These are phyloP conservation scores for Penicillium sclerotigenum DNA, from an alignment of 2,329 filamentous ascomycete genomes.

Conservation along the genomic window DNA sequence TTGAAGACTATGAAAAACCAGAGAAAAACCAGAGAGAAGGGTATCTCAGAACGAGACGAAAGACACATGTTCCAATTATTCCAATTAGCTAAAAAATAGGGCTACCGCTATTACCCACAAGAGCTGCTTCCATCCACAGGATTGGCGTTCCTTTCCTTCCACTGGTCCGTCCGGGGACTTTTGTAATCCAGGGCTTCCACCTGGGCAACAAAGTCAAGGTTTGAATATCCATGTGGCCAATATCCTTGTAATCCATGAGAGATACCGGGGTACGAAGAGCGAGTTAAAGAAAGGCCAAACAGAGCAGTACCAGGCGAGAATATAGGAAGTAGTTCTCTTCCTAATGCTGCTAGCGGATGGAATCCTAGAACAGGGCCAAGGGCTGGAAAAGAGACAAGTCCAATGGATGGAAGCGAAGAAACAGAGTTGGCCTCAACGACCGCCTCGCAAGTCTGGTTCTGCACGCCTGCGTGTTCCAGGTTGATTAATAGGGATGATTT, in stretches of 20 bases:
- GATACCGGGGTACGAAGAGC: neutral
- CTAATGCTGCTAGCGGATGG: neutral
- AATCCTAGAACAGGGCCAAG: neutral
- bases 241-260: neutral
- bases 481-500: constrained; percentile 39
- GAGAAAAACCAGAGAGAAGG: neutral
- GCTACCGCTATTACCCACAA: neutral
- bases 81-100: neutral
- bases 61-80: neutral
- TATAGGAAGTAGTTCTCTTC: neutral
- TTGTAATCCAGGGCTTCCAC: neutral
- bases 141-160: neutral
- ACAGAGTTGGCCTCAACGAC: constrained; percentile 10
- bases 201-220: neutral
- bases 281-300: too few species aligned
- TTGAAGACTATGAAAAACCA: neutral
- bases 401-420: neutral
- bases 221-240: neutral
- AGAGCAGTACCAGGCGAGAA: neutral
- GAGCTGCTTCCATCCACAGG: neutral
- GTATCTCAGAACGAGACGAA: neutral
- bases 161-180: neutral
- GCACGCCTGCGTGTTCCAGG: constrained; percentile 29
- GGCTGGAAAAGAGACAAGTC: neutral
- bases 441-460: constrained; percentile 29